phyloP scores from a whole-genome alignment of 202 grass and related monocot genomes.

The Setaria italica region DNA sequence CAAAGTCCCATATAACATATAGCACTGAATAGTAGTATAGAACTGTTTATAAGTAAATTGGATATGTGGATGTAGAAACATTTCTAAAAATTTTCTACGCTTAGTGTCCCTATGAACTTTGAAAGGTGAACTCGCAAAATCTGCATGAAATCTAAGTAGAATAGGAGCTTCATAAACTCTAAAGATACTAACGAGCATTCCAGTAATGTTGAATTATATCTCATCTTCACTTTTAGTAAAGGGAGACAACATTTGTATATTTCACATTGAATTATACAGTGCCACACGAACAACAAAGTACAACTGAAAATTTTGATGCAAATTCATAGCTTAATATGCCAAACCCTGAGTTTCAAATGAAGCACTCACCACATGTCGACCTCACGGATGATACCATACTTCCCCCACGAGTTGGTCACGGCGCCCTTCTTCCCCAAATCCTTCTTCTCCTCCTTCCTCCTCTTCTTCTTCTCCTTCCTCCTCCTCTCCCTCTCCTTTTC shows the following conservation, averaged over 20 bases:
- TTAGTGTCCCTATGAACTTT: not conserved
- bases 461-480: constrained; percentile 37
- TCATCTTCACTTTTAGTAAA: not conserved
- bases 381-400: constrained; percentile 93
- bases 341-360: constrained; percentile 11
- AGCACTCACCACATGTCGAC: constrained; percentile 90
- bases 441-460: constrained; percentile 67
- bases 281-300: not conserved
- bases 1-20: not conserved
- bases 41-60: not conserved
- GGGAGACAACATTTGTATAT: not conserved
- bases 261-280: constrained; percentile 9
- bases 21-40: not conserved
- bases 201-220: not conserved
- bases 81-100: not conserved
- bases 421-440: constrained; percentile 73
- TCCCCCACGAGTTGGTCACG: constrained; percentile 93
- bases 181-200: not conserved
- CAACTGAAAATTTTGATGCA: not conserved
- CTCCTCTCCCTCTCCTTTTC: constrained; percentile 38
- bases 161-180: not conserved
- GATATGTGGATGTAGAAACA: not conserved
- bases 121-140: not conserved
- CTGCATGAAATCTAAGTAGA: constrained; percentile 1
- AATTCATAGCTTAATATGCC: not conserved